Conservation (phyloP, 306 rosid species). For the Rubus idaeus region DNA sequence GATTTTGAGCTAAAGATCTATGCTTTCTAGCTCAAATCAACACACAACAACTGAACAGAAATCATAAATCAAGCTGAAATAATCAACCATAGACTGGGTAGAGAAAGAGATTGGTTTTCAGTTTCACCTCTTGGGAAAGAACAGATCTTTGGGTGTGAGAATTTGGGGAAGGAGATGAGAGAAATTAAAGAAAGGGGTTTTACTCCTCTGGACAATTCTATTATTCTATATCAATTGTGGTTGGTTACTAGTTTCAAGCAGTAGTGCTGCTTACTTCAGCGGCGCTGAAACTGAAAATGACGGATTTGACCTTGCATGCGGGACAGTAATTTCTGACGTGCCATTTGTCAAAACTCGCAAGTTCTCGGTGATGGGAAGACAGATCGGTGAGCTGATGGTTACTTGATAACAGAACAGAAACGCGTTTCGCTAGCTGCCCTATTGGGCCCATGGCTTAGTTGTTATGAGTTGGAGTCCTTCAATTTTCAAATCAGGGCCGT, state of each 20-base stretch:
- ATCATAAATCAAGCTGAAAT: conserved; percentile 4
- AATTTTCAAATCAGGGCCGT: not conserved
- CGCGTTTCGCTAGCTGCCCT: conserved; percentile 17
- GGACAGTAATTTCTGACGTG: not conserved
- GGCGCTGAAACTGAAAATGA: not conserved
- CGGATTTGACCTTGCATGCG: not conserved
- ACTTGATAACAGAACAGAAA: not conserved
- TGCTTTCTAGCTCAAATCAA: not conserved
- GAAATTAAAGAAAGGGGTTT: not conserved
- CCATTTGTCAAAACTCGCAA: not conserved
- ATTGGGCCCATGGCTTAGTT: not conserved
- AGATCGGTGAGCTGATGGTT: conserved; percentile 2
- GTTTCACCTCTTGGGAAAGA: not conserved
- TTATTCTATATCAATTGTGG: not conserved
- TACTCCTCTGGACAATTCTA: not conserved
- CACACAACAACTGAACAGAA: not conserved
- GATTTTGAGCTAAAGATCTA: not conserved
- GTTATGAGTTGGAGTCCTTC: not conserved
- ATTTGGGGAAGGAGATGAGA: not conserved
- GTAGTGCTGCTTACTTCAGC: not conserved
- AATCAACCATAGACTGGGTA: not conserved
- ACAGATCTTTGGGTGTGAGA: not conserved
- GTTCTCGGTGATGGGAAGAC: not conserved
- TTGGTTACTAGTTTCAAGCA: not conserved
- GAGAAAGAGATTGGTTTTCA: not conserved